Percentiles rank a stretch among this genome's conserved stretches.
Conservation (phyloP, 768 basidiomycete species). For the Trametes meyenii region DNA sequence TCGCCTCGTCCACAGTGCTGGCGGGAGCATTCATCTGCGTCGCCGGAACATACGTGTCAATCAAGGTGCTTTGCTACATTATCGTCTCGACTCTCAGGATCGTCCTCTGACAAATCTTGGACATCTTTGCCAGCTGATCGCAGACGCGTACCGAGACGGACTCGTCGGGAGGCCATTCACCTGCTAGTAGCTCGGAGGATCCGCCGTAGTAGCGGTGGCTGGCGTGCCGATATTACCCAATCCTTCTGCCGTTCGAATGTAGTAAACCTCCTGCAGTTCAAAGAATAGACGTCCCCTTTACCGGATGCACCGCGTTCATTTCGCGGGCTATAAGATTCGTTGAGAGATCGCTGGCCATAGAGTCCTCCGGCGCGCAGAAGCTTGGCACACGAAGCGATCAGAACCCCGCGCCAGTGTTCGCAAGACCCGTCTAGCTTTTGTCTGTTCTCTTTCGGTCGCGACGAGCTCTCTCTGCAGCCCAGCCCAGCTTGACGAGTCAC, state of each 20-base stretch:
- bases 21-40: slow-evolving; percentile 56
- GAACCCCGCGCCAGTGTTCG: neutral
- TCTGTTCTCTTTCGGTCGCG: neutral
- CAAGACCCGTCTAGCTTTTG: neutral
- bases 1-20: slow-evolving; percentile 48
- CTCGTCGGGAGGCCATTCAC: slow-evolving; percentile 52
- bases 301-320: neutral
- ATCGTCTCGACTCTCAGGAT: neutral
- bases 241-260: neutral
- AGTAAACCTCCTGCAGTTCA: neutral
- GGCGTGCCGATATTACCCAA: neutral
- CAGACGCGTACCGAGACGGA: slow-evolving; percentile 45
- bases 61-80: slow-evolving; percentile 42
- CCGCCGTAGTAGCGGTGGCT: neutral
- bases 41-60: slow-evolving; percentile 54
- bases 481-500: neutral
- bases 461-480: neutral
- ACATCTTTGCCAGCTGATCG: slow-evolving; percentile 43
- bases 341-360: neutral
- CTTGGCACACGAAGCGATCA: slow-evolving; percentile 4
- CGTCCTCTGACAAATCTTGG: neutral
- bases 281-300: neutral
- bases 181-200: slow-evolving; percentile 31
- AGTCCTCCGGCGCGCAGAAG: neutral
- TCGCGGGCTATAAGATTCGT: neutral